Evolutionary conservation across 306 rosid species (phyloP).

Genomic region (Lathyrus oleraceus): DNA sequence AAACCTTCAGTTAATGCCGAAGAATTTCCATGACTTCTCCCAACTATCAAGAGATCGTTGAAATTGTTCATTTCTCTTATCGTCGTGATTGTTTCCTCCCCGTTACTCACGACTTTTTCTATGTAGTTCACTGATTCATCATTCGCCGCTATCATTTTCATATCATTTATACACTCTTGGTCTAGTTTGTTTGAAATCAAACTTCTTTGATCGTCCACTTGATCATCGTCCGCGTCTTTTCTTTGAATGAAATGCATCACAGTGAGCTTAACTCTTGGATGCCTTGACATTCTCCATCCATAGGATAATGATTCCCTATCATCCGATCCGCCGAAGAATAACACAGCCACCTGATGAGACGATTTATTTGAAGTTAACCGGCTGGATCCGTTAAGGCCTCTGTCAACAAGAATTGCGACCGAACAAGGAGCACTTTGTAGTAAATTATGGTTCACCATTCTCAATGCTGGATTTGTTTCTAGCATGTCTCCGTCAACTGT

Average conservation of each 20-base stretch:
- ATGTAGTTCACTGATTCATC: conserved; percentile 44
- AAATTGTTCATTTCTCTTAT: conserved; percentile 56
- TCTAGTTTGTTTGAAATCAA: conserved; percentile 30
- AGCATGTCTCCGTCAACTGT: conserved; percentile 89
- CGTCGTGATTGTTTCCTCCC: conserved; percentile 73
- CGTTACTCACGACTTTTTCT: conserved; percentile 64
- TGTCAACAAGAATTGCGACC: conserved; percentile 71
- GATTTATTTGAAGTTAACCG: conserved; percentile 46
- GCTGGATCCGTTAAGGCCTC: conserved; percentile 67
- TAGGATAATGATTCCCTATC: conserved; percentile 80
- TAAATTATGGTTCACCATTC: conserved; percentile 73
- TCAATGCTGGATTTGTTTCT: conserved; percentile 66
- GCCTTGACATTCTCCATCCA: conserved; percentile 77
- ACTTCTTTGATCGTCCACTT: neutral
- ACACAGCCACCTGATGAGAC: conserved; percentile 49
- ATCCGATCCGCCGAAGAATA: conserved; percentile 86
- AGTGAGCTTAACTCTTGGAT: conserved; percentile 57
- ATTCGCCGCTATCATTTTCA: conserved; percentile 26
- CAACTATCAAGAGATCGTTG: conserved; percentile 72
- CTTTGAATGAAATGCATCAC: conserved; percentile 57
- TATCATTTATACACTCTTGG: conserved; percentile 54
- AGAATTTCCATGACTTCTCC: conserved; percentile 66
- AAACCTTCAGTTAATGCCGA: conserved; percentile 73
- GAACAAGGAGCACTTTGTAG: conserved; percentile 75
- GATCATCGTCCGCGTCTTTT: neutral